Percentiles rank a stretch among this genome's conserved stretches.
phyloP scores from a whole-genome alignment of 2,329 filamentous ascomycete genomes.

The Aspergillus amoenus region DNA sequence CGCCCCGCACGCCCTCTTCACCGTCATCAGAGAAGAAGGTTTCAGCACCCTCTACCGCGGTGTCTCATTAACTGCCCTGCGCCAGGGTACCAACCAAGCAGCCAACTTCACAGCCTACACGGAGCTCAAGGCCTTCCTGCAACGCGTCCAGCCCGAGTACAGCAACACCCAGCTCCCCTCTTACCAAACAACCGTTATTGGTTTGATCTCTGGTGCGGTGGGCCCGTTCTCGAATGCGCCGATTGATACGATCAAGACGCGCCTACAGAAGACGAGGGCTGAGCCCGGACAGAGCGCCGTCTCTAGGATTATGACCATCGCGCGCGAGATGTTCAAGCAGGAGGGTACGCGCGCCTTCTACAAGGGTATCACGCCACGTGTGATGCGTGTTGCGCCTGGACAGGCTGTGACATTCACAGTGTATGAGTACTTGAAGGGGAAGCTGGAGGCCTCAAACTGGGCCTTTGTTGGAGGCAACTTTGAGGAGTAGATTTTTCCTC shows the following conservation, averaged over 20 bases:
- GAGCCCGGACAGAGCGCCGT: slow-evolving; percentile 78
- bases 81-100: slow-evolving; percentile 96
- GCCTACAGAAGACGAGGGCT: slow-evolving; percentile 85
- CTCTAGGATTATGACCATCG: slow-evolving; percentile 74
- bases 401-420: slow-evolving; percentile 78
- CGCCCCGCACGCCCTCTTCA: slow-evolving; percentile 79
- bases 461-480: slow-evolving; percentile 61
- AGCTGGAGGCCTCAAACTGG: slow-evolving; percentile 66
- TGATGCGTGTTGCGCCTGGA: slow-evolving; percentile 95
- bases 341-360: slow-evolving; percentile 95
- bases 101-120: slow-evolving; percentile 98
- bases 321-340: slow-evolving; percentile 84
- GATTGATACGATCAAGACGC: slow-evolving; percentile 98
- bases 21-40: slow-evolving; percentile 89
- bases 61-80: slow-evolving; percentile 86
- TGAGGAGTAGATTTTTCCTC: slow-evolving; percentile 54
- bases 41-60: slow-evolving; percentile 85
- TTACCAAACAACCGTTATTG: slow-evolving; percentile 89
- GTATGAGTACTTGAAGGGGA: slow-evolving; percentile 74
- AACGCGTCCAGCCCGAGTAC: slow-evolving; percentile 70
- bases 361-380: slow-evolving; percentile 95
- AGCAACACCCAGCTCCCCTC: slow-evolving; percentile 67
- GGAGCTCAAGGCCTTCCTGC: slow-evolving; percentile 80
- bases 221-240: slow-evolving; percentile 94
- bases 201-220: slow-evolving; percentile 88